Conservation (phyloP, 352 stramenopile species). For the Pythium vanterpoolii region DNA sequence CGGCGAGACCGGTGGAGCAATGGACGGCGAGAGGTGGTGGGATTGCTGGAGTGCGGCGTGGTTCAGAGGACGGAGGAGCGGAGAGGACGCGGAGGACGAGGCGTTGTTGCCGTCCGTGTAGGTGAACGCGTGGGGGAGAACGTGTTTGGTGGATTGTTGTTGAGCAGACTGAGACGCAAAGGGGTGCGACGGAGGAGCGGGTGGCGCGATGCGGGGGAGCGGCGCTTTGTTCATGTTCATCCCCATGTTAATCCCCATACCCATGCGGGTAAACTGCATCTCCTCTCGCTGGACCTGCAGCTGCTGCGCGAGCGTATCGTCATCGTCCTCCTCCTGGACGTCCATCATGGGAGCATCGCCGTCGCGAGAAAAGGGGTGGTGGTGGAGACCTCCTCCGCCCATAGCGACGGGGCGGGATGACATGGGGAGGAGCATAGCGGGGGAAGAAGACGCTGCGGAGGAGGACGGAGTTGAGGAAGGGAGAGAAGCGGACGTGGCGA, state of each 20-base stretch:
- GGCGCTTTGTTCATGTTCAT: slow-evolving; percentile 21
- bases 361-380: slow-evolving; percentile 8
- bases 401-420: slow-evolving; percentile 8
- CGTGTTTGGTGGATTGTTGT: background rate
- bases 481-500: slow-evolving; percentile 17
- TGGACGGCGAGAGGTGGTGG: slow-evolving; percentile 36
- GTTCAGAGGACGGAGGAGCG: slow-evolving; percentile 25
- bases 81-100: slow-evolving; percentile 26
- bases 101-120: slow-evolving; percentile 48
- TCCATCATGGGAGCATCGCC: slow-evolving; percentile 31
- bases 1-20: slow-evolving; percentile 59
- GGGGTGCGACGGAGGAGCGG: slow-evolving; percentile 23
- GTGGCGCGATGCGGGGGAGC: slow-evolving; percentile 34
- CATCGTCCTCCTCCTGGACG: slow-evolving; percentile 34
- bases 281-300: slow-evolving; percentile 71
- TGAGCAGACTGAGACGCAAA: slow-evolving; percentile 20
- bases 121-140: slow-evolving; percentile 45
- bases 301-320: slow-evolving; percentile 70
- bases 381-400: slow-evolving; percentile 5
- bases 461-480: background rate
- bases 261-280: slow-evolving; percentile 62
- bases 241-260: background rate
- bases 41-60: slow-evolving; percentile 7
- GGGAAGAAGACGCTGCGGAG: slow-evolving; percentile 4
- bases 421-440: slow-evolving; percentile 9